Base-by-base conservation (phyloP, 2,329 filamentous ascomycete species). In the Tolypocladium endophyticum region DNA sequence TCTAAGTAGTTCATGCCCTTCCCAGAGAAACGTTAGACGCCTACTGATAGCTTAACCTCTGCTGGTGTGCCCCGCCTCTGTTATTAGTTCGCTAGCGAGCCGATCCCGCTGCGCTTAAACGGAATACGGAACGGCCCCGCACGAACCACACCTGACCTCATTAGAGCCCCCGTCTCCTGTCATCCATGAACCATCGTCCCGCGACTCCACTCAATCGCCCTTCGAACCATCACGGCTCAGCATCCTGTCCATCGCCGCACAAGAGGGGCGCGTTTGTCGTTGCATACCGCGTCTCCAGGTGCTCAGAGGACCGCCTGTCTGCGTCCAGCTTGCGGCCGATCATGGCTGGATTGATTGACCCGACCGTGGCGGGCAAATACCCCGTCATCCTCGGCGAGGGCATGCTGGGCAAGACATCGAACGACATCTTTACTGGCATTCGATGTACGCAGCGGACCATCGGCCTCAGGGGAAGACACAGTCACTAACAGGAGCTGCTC, bases 341-440 rank as follows among this genome's bases (percentile, higher is more conserved):
- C 55, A 71, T 72, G 71, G 71, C 70, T 69, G 74, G 70, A 64
- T 68, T 79, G 59, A 78, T 87, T 61, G 83, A 87, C 71, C 81
- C 84, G 62, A 85, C 83, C 59, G 81, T 83, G 71, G 75, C 77
- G 61, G 83, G 78, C 60, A 83, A 84, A 67, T 87, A 87, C 67
- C 84, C 83, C 56, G 80, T 87, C 59, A 78, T 87, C 55, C 76
- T 87, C 53, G 86, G 85, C 69, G 84, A 87, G 65, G 80, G 81
- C 35, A 73, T 87, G 38, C 73, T 85, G 41, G 81, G 81, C 50
- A 82, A 80, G 63, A 71, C 80, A 1, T 73, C 80, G 38, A 83
- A 81, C 64, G 81, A 86, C 62, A 74, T 83, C 55, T 85, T 83
- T 65, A 87, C 84, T 1, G 81, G 81, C 59, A 76, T 87, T 56